A percentile compares a stretch with the other conserved stretches of the same genome.
Conservation (phyloP, 441 rosid genomes). For the Adansonia grandidieri region DNA sequence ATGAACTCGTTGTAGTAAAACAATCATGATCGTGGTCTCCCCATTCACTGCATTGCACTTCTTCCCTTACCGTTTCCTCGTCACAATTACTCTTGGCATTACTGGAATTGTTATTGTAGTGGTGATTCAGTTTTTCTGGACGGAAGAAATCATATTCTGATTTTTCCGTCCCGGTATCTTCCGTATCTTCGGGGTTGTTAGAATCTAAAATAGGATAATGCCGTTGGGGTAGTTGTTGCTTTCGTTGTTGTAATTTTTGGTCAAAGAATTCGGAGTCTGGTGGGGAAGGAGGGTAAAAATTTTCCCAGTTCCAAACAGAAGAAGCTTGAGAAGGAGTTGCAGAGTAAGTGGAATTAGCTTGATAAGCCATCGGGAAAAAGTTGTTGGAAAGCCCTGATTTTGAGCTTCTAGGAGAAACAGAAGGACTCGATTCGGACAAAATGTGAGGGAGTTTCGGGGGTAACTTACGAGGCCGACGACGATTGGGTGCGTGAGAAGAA, state of each 20-base stretch:
- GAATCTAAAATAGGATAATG: slow-evolving; percentile 27
- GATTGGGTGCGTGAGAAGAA: slow-evolving; percentile 35
- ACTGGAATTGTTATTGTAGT: slow-evolving; percentile 22
- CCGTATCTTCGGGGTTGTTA: slow-evolving; percentile 33
- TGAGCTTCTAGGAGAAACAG: slow-evolving; percentile 64
- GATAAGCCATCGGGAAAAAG: slow-evolving; percentile 68
- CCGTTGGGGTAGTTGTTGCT: slow-evolving; percentile 23
- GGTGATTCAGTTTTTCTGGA: slow-evolving; percentile 28
- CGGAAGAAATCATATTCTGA: slow-evolving; percentile 70
- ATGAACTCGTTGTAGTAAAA: slow-evolving; percentile 63
- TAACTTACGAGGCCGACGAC: slow-evolving; percentile 45
- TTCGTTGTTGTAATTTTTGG: slow-evolving; percentile 44
- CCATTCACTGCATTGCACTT: slow-evolving; percentile 96
- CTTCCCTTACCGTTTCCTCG: slow-evolving; percentile 78
- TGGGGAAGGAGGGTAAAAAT: slow-evolving; percentile 91
- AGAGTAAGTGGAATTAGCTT: slow-evolving; percentile 62
- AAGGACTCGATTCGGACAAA: slow-evolving; percentile 76
- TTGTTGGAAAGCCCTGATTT: slow-evolving; percentile 50
- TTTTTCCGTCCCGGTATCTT: slow-evolving; percentile 58
- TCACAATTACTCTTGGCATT: slow-evolving; percentile 34
- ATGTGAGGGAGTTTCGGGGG: slow-evolving; percentile 78
- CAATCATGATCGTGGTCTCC: slow-evolving; percentile 59
- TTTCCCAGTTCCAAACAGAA: slow-evolving; percentile 96
- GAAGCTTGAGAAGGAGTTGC: slow-evolving; percentile 84
- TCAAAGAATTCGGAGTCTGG: slow-evolving; percentile 84